These are phyloP conservation scores for Dendrostoma leiphaemia DNA, from an alignment of 2,329 filamentous ascomycete genomes.

Conservation along the genomic window DNA sequence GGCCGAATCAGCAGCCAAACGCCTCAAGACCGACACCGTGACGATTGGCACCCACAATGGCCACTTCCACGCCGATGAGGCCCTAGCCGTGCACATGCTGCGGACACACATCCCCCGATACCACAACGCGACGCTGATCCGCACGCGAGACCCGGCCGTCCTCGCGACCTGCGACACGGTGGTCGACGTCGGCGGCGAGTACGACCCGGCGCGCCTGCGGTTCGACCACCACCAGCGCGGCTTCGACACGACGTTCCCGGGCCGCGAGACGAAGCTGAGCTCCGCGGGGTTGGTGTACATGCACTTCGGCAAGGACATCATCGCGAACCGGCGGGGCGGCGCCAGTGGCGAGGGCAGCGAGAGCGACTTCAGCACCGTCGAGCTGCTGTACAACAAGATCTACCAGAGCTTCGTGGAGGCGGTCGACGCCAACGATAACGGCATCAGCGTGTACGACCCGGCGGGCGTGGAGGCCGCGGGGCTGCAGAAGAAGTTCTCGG, in stretches of 20 bases:
- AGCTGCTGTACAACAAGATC: conserved; percentile 79
- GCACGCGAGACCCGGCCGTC: conserved; percentile 78
- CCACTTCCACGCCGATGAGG: conserved; percentile 98
- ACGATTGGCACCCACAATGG: conserved; percentile 94
- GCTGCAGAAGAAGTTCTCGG: conserved; percentile 77
- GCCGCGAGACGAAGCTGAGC: conserved; percentile 81
- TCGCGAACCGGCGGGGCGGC: conserved; percentile 61
- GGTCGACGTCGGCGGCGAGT: conserved; percentile 95
- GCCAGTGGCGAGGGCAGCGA: conserved; percentile 34
- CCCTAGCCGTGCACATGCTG: conserved; percentile 93
- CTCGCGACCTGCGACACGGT: conserved; percentile 88
- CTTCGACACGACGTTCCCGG: conserved; percentile 83
- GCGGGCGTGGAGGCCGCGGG: conserved; percentile 66
- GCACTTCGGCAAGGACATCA: conserved; percentile 86
- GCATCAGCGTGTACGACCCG: conserved; percentile 79
- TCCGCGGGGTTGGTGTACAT: conserved; percentile 93
- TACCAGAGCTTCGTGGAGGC: conserved; percentile 95
- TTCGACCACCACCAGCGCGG: conserved; percentile 98
- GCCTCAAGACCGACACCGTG: conserved; percentile 71
- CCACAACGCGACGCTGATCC: conserved; percentile 68
- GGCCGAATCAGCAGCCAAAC: conserved; percentile 74
- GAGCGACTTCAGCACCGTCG: conserved; percentile 64
- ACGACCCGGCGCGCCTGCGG: conserved; percentile 72
- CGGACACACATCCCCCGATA: conserved; percentile 79
- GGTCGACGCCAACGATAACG: conserved; percentile 97